Evolutionary conservation across 345 rosid species (phyloP).

Genomic region (Isatis tinctoria): DNA sequence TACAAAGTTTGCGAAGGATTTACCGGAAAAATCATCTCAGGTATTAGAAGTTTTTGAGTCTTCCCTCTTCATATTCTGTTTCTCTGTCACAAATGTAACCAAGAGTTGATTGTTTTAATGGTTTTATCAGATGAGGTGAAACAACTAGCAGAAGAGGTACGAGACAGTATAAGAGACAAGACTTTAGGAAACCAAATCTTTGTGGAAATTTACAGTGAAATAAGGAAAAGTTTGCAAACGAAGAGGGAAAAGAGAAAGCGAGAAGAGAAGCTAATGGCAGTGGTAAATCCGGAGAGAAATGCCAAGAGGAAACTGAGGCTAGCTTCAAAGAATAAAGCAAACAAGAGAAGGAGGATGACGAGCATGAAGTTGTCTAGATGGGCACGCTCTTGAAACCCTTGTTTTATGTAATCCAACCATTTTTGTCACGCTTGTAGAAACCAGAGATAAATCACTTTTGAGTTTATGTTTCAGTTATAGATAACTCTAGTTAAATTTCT

Average conservation of each 20-base stretch:
- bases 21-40: slow-evolving; percentile 66
- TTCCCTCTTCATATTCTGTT: background rate
- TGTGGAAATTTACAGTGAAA: slow-evolving; percentile 52
- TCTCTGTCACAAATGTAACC: slow-evolving; percentile 1
- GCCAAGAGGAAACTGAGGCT: slow-evolving; percentile 84
- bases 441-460: background rate
- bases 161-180: slow-evolving; percentile 46
- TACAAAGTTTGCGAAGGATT: slow-evolving; percentile 91
- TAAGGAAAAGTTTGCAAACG: slow-evolving; percentile 52
- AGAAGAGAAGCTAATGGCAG: slow-evolving; percentile 81
- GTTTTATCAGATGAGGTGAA: slow-evolving; percentile 53
- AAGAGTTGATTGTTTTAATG: background rate
- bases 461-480: background rate
- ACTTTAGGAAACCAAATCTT: slow-evolving; percentile 53
- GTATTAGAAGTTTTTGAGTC: slow-evolving; percentile 33
- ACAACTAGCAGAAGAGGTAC: slow-evolving; percentile 67
- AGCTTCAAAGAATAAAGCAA: slow-evolving; percentile 64
- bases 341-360: slow-evolving; percentile 81
- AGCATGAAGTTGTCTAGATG: slow-evolving; percentile 64
- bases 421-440: slow-evolving; percentile 2
- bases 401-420: background rate
- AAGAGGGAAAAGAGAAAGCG: slow-evolving; percentile 76
- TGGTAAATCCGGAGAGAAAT: slow-evolving; percentile 69
- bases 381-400: slow-evolving; percentile 36
- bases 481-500: background rate